These are phyloP conservation scores for Sordaria brevicollis DNA, from an alignment of 495 filamentous ascomycete genomes.

Conservation along the genomic window DNA sequence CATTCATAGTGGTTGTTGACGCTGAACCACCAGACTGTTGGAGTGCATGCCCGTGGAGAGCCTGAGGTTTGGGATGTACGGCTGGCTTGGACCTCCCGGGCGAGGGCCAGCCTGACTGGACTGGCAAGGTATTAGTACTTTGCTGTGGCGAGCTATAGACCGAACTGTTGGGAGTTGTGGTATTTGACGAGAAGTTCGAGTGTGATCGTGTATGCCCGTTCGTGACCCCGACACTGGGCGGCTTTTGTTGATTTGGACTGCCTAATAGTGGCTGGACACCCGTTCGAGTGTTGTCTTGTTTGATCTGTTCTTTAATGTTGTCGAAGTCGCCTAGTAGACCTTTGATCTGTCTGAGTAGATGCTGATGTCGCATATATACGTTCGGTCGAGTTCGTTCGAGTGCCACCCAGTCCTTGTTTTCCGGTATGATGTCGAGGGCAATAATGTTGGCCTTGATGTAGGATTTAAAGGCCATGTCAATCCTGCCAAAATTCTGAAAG, in stretches of 20 bases:
- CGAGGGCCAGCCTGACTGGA: slow-evolving; percentile 1
- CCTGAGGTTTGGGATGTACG: slow-evolving; percentile 53
- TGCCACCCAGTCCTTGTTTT: slow-evolving; percentile 27
- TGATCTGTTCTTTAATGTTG: slow-evolving; percentile 55
- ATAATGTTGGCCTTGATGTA: slow-evolving; percentile 75
- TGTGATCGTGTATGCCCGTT: neutral
- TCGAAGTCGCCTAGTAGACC: slow-evolving; percentile 37
- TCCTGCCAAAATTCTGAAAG: slow-evolving; percentile 39
- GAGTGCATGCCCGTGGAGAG: slow-evolving; percentile 47
- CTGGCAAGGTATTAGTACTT: slow-evolving; percentile 7
- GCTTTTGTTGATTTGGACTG: neutral
- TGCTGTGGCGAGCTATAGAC: neutral
- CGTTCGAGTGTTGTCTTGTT: slow-evolving; percentile 50
- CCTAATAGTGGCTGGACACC: slow-evolving; percentile 31
- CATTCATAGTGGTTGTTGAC: slow-evolving; percentile 1
- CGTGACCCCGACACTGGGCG: neutral
- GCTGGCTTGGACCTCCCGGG: slow-evolving; percentile 32
- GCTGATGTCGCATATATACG: slow-evolving; percentile 31
- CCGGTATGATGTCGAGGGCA: slow-evolving; percentile 50
- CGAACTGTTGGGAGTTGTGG: neutral
- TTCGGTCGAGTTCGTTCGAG: slow-evolving; percentile 12
- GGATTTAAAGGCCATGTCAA: slow-evolving; percentile 46
- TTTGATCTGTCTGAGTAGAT: slow-evolving; percentile 27
- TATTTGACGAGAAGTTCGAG: neutral
- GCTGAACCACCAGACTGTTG: slow-evolving; percentile 3